phyloP scores from a whole-genome alignment of 2,329 filamentous ascomycete genomes.

The Colletotrichum ledebouriae region DNA sequence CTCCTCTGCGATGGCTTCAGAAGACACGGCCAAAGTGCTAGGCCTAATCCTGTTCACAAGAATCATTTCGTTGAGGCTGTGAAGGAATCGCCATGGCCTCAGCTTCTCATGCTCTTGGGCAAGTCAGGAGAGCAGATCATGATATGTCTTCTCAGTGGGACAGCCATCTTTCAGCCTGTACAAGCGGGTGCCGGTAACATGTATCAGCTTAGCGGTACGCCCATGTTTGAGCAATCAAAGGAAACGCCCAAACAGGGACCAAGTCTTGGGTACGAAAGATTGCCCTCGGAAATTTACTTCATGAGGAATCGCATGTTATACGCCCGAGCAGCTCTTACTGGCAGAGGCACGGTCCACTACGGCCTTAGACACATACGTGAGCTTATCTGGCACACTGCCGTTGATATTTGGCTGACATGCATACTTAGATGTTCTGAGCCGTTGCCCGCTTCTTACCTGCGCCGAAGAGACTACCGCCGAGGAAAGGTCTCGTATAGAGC shows the following conservation, averaged over 20 bases:
- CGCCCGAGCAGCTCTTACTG: slow-evolving; percentile 78
- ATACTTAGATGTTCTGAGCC: slow-evolving; percentile 82
- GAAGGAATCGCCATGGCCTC: slow-evolving; percentile 80
- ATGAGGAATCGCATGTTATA: slow-evolving; percentile 90
- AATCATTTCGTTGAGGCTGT: slow-evolving; percentile 80
- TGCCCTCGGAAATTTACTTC: slow-evolving; percentile 76
- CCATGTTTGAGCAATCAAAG: slow-evolving; percentile 59
- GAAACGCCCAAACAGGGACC: slow-evolving; percentile 14
- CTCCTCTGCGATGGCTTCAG: slow-evolving; percentile 88
- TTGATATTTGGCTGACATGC: background rate
- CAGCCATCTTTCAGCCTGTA: slow-evolving; percentile 79
- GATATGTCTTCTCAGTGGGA: slow-evolving; percentile 81
- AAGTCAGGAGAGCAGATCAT: slow-evolving; percentile 82
- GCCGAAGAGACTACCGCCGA: background rate
- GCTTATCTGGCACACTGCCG: slow-evolving; percentile 49
- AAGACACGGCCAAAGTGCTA: slow-evolving; percentile 53
- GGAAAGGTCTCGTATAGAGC: background rate
- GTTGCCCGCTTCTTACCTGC: slow-evolving; percentile 60
- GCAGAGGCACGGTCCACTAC: slow-evolving; percentile 75
- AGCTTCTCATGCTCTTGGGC: slow-evolving; percentile 80
- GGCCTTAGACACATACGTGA: slow-evolving; percentile 86
- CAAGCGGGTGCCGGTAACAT: slow-evolving; percentile 73
- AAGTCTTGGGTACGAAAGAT: slow-evolving; percentile 35
- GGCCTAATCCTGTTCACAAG: slow-evolving; percentile 70
- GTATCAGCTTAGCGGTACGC: slow-evolving; percentile 79